phyloP scores from a whole-genome alignment of 108 stramenopile species.

The Nitzschia inconspicua region DNA sequence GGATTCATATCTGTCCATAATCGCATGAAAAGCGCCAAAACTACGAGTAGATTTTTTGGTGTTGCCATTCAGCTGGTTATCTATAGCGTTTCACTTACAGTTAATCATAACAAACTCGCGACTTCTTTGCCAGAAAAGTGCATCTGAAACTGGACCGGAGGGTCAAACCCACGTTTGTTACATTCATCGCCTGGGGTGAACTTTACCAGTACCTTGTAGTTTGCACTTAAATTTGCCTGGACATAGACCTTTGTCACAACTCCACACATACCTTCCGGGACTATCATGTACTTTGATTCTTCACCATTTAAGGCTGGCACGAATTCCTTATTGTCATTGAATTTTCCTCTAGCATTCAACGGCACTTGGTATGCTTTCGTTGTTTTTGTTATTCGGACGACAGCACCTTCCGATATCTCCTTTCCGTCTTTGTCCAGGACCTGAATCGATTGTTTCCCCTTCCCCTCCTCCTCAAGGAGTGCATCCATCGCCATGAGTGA shows the following conservation, averaged over 20 bases:
- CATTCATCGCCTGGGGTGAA: slow-evolving; percentile 42
- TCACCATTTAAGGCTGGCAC: slow-evolving; percentile 7
- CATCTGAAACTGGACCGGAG: slow-evolving; percentile 43
- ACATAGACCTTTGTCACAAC: slow-evolving; percentile 35
- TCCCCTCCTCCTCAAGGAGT: not conserved
- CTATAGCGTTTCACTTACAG: no score
- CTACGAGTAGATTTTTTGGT: not conserved
- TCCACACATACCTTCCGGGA: slow-evolving; percentile 39
- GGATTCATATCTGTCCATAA: not conserved
- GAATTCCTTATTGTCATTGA: slow-evolving; percentile 30
- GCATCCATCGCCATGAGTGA: no score
- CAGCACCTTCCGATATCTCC: slow-evolving; percentile 8
- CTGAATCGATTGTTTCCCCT: not conserved
- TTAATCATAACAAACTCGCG: slow-evolving; percentile 21
- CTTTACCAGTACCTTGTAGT: slow-evolving; percentile 38
- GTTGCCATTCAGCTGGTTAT: no score
- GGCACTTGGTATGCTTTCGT: slow-evolving; percentile 43
- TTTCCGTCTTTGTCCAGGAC: slow-evolving; percentile 31
- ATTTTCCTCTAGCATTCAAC: slow-evolving; percentile 22
- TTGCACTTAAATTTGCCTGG: slow-evolving; percentile 27
- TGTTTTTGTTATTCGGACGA: slow-evolving; percentile 23
- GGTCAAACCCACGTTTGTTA: slow-evolving; percentile 42
- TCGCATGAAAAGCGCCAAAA: not conserved
- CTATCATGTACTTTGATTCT: slow-evolving; percentile 3
- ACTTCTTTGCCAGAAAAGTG: slow-evolving; percentile 37